Evolutionary conservation across 2,329 filamentous ascomycete species (phyloP).

Genomic region (Teratosphaeriaceae sp.): DNA sequence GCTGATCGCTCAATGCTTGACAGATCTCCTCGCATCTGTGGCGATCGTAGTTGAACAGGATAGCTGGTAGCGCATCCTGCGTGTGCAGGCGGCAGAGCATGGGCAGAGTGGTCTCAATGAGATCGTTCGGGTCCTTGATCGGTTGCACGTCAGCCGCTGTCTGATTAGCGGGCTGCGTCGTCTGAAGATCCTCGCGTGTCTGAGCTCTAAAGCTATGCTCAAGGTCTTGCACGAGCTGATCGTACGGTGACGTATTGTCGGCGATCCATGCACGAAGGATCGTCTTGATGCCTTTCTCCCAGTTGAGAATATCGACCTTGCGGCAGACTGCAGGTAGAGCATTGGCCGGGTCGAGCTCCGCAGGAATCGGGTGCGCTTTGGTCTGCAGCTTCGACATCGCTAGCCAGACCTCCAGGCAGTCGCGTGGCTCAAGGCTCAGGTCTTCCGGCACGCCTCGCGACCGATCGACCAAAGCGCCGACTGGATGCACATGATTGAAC

Average conservation of each 20-base stretch:
- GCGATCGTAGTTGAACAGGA: constrained; percentile 73
- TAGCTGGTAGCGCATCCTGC: constrained; percentile 61
- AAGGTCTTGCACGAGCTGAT: constrained; percentile 46
- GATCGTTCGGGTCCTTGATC: constrained; percentile 10
- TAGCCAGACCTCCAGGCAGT: constrained; percentile 61
- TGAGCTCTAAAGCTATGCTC: constrained; percentile 21
- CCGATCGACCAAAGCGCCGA: constrained; percentile 55
- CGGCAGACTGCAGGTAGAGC: constrained; percentile 49
- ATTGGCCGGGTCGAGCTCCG: constrained; percentile 43
- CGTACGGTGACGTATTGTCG: constrained; percentile 47
- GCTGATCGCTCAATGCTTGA: constrained; percentile 42
- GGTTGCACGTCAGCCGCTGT: constrained; percentile 10
- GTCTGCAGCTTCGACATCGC: constrained; percentile 55
- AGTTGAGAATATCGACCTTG: constrained; percentile 60
- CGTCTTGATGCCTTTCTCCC: constrained; percentile 57
- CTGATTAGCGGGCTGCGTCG: constrained; percentile 10
- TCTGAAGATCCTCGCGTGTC: constrained; percentile 18
- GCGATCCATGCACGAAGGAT: constrained; percentile 56
- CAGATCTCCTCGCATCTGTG: constrained; percentile 56
- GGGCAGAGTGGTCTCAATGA: constrained; percentile 46
- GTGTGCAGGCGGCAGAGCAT: constrained; percentile 55
- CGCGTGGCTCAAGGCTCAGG: constrained; percentile 61
- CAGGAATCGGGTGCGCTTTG: constrained; percentile 35
- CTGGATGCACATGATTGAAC: constrained; percentile 60
- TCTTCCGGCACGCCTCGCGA: constrained; percentile 60